Evolutionary conservation across 2,329 filamentous ascomycete species (phyloP).

Genomic region (Colletotrichum chrysophilum): DNA sequence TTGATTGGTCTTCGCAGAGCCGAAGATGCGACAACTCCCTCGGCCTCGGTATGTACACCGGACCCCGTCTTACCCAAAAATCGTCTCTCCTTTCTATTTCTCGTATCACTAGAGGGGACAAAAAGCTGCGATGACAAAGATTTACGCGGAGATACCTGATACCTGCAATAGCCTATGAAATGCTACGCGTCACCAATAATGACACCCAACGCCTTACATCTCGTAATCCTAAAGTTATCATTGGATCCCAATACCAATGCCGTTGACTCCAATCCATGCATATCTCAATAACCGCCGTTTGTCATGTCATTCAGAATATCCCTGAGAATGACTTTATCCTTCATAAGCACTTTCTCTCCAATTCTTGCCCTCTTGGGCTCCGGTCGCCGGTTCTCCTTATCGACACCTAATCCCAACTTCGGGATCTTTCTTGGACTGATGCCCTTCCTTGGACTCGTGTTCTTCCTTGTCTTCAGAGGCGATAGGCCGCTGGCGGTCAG

Average conservation of each 20-base stretch:
- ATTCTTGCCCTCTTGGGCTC: slow-evolving; percentile 63
- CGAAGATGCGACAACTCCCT: background rate
- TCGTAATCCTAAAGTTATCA: background rate
- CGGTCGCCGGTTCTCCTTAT: slow-evolving; percentile 52
- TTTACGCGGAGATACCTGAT: background rate
- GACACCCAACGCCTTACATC: background rate
- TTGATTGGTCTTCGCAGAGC: background rate
- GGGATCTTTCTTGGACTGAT: background rate
- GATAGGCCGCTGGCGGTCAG: slow-evolving; percentile 36
- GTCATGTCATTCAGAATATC: slow-evolving; percentile 80
- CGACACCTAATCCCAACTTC: slow-evolving; percentile 25
- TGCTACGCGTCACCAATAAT: background rate
- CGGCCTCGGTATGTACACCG: background rate
- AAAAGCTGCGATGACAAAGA: background rate
- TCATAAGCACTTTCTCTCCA: slow-evolving; percentile 67
- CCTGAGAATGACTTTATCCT: slow-evolving; percentile 70
- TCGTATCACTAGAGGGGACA: background rate
- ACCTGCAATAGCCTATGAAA: background rate
- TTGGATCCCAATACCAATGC: background rate
- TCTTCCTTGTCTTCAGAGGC: background rate
- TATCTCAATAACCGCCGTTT: slow-evolving; percentile 42
- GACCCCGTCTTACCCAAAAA: background rate
- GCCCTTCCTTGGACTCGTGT: background rate
- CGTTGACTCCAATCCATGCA: slow-evolving; percentile 6
- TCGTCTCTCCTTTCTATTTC: background rate